These are phyloP conservation scores for Flammula alnicola DNA, from an alignment of 1,284 basidiomycete genomes.

Conservation along the genomic window DNA sequence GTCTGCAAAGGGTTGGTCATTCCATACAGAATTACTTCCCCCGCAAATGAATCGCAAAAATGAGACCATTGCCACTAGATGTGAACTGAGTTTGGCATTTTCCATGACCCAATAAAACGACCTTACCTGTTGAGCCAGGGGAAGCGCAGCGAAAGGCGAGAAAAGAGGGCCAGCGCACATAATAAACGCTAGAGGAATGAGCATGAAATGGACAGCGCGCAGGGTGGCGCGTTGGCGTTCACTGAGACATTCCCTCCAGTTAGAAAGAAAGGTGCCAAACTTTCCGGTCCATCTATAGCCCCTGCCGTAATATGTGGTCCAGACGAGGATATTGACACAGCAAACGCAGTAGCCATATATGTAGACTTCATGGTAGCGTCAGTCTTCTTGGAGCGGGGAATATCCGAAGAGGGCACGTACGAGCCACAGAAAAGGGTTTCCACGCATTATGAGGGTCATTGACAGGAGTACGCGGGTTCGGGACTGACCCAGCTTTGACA, in stretches of 20 bases:
- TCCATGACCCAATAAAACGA: background rate
- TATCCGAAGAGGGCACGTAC: background rate
- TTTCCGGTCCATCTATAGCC: background rate
- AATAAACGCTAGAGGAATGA: conserved; percentile 6
- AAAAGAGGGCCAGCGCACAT: conserved; percentile 11
- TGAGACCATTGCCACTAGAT: conserved; percentile 21
- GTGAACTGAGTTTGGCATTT: background rate
- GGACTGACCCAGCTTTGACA: conserved; percentile 8
- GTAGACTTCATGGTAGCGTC: conserved; percentile 2
- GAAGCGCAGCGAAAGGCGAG: conserved; percentile 10
- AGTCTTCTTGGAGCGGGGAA: background rate
- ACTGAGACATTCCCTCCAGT: background rate
- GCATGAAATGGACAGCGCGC: background rate
- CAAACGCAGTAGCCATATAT: conserved; percentile 12
- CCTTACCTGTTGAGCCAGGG: conserved; percentile 17
- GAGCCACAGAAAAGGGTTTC: conserved; percentile 12
- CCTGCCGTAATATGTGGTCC: conserved; percentile 7
- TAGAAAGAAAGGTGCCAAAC: background rate
- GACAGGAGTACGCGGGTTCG: conserved; percentile 8
- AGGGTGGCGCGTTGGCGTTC: background rate
- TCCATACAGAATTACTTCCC: conserved; percentile 17
- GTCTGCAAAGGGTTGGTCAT: background rate
- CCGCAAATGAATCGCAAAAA: conserved; percentile 13
- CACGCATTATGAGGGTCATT: conserved; percentile 11
- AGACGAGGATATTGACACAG: conserved; percentile 7